These are phyloP conservation scores for Venturia asperata DNA, from an alignment of 2,329 filamentous ascomycete genomes.

Conservation along the genomic window DNA sequence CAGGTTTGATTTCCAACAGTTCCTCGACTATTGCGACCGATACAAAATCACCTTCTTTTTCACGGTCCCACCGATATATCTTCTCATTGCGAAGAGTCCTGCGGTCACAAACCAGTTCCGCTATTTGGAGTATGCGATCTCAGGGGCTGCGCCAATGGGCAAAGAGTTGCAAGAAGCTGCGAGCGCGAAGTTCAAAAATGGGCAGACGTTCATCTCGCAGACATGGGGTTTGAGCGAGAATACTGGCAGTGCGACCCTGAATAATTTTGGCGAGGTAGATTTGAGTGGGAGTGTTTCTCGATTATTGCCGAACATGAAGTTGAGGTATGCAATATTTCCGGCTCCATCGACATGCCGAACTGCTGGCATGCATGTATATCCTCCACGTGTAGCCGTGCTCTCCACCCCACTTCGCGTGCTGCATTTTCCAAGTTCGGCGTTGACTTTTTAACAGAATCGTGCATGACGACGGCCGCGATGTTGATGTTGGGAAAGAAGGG, in stretches of 20 bases:
- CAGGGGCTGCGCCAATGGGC: slow-evolving; percentile 52
- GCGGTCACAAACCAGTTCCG: slow-evolving; percentile 51
- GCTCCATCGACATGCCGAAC: background rate
- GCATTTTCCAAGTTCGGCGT: no score
- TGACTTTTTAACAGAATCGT: slow-evolving; percentile 25
- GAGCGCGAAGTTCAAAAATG: slow-evolving; percentile 41
- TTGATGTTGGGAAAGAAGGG: slow-evolving; percentile 28
- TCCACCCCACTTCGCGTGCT: background rate
- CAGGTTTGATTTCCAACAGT: slow-evolving; percentile 50
- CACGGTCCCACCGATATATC: slow-evolving; percentile 55
- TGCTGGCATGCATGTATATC: background rate
- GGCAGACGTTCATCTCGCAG: slow-evolving; percentile 41
- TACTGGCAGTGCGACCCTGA: slow-evolving; percentile 41
- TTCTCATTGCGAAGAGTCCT: slow-evolving; percentile 52
- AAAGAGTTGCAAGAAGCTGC: slow-evolving; percentile 47
- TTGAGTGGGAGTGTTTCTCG: slow-evolving; percentile 43
- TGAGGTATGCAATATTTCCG: background rate
- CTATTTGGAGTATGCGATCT: slow-evolving; percentile 41
- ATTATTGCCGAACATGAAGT: slow-evolving; percentile 33
- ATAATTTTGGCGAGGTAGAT: slow-evolving; percentile 37
- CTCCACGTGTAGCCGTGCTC: background rate
- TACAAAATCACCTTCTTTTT: slow-evolving; percentile 50
- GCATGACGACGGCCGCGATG: slow-evolving; percentile 30
- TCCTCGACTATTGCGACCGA: slow-evolving; percentile 46
- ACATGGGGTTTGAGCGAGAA: slow-evolving; percentile 56